Percentiles rank a stretch among this genome's conserved stretches.
Evolutionary conservation across 225 moss, liverwort and hornwort genomes (phyloP).

Genomic region (Bryoerythrophyllum caledonicum): DNA sequence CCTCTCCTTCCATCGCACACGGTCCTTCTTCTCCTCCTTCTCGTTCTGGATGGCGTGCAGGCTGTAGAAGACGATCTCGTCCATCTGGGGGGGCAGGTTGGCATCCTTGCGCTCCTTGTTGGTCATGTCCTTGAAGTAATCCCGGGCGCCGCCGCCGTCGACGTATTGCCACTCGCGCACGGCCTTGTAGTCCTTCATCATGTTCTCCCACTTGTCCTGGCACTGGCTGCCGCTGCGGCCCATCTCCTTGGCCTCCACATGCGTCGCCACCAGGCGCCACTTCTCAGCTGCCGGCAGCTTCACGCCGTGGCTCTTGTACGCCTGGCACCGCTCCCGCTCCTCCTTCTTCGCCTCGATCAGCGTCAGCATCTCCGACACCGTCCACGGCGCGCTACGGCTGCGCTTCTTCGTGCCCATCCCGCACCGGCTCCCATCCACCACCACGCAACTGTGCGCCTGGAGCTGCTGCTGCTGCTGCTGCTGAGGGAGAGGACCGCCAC

Average conservation of each 20-base stretch:
- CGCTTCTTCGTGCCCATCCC: conserved; percentile 66
- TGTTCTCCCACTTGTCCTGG: conserved; percentile 98
- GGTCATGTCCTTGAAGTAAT: conserved; percentile 95
- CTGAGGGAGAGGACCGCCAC: conserved; percentile 9
- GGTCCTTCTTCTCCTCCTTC: conserved; percentile 91
- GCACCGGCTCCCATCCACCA: conserved; percentile 37
- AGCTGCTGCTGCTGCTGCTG: conserved; percentile 34
- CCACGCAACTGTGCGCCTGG: conserved; percentile 18
- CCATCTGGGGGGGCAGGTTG: conserved; percentile 89
- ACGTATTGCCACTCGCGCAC: conserved; percentile 91
- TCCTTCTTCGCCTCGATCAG: conserved; percentile 92
- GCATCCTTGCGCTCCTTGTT: conserved; percentile 98
- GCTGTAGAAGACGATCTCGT: conserved; percentile 83
- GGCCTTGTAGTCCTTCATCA: conserved; percentile 98
- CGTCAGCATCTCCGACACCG: conserved; percentile 84
- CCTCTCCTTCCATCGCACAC: conserved; percentile 73
- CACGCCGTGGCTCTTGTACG: conserved; percentile 78
- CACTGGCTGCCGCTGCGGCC: conserved; percentile 92
- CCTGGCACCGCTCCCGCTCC: conserved; percentile 77
- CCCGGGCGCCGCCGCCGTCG: conserved; percentile 51
- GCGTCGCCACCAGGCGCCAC: conserved; percentile 81
- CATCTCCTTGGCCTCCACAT: conserved; percentile 95
- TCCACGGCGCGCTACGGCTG: conserved; percentile 94
- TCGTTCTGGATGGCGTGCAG: conserved; percentile 92
- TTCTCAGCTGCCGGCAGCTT: conserved; percentile 92